phyloP scores from a whole-genome alignment of 2,329 filamentous ascomycete genomes.

The Spiromastix sp. region DNA sequence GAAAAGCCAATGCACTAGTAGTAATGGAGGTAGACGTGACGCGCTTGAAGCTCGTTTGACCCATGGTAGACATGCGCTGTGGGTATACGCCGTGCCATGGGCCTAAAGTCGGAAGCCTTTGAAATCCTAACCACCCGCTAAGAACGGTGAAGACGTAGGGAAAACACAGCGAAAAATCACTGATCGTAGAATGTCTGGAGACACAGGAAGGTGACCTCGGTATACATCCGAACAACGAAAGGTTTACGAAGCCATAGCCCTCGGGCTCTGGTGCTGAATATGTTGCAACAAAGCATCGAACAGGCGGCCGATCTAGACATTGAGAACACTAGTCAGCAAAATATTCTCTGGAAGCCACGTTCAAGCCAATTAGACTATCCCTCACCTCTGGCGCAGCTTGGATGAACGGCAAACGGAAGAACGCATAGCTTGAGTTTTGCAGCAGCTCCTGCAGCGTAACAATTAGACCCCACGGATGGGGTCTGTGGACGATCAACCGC shows the following conservation, averaged over 20 bases:
- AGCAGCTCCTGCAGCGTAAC: slow-evolving; percentile 79
- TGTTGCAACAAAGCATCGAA: slow-evolving; percentile 36
- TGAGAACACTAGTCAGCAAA: slow-evolving; percentile 5
- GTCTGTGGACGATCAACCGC: slow-evolving; percentile 76
- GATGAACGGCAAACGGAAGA: slow-evolving; percentile 89
- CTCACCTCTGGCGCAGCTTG: slow-evolving; percentile 77
- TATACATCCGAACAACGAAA: too few species aligned
- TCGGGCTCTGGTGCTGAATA: slow-evolving; percentile 39
- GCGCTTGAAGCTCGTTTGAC: too few species aligned
- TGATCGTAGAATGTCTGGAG: too few species aligned
- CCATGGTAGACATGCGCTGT: too few species aligned
- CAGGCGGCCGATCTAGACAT: slow-evolving; percentile 31
- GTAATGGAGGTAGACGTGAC: too few species aligned
- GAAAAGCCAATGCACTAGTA: too few species aligned
- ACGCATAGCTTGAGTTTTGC: slow-evolving; percentile 81
- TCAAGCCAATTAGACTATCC: slow-evolving; percentile 10
- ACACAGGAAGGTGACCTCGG: too few species aligned
- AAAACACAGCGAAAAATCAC: too few species aligned
- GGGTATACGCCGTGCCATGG: too few species aligned
- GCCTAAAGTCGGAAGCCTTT: too few species aligned
- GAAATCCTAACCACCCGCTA: too few species aligned
- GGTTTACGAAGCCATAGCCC: slow-evolving; percentile 13
- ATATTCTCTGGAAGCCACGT: background rate
- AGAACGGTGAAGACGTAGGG: too few species aligned
- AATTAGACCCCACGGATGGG: slow-evolving; percentile 91